Conservation (phyloP, 495 filamentous ascomycete genomes). For the Friedmanniomyces endolithicus region DNA sequence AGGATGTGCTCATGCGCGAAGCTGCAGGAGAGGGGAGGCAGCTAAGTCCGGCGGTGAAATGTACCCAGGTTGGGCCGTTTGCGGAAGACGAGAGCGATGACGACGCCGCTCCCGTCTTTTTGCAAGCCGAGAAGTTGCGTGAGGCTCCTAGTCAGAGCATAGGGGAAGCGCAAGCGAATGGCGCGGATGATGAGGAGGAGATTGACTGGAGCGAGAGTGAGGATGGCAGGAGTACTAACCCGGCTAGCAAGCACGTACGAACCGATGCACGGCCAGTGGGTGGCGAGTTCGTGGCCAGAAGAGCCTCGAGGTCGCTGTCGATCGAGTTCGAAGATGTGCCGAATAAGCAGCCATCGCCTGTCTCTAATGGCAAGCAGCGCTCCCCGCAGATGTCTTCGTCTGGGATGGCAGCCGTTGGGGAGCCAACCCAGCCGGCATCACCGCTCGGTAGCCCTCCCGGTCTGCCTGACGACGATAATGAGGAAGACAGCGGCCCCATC, state of each 20-base stretch:
- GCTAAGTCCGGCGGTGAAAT: neutral
- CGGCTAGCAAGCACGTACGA: conserved; percentile 15
- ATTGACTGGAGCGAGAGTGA: conserved; percentile 34
- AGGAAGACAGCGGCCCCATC: conserved; percentile 4
- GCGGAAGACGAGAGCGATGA: neutral
- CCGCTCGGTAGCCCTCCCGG: neutral
- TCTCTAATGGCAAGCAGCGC: too few species aligned
- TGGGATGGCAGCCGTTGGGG: too few species aligned
- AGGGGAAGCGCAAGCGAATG: neutral
- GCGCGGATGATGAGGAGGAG: conserved; percentile 21
- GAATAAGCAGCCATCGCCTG: conserved; percentile 1
- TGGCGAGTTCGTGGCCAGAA: conserved; percentile 1
- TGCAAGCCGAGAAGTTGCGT: too few species aligned
- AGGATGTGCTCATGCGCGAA: neutral
- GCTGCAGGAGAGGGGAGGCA: neutral
- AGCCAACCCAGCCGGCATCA: neutral
- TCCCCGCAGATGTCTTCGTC: too few species aligned
- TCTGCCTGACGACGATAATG: neutral
- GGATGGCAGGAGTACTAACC: conserved; percentile 19
- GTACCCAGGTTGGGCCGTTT: neutral
- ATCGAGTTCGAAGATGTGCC: conserved; percentile 25
- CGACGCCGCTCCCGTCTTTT: neutral
- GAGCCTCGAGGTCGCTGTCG: conserved; percentile 20
- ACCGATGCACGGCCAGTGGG: conserved; percentile 11
- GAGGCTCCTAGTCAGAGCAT: neutral